Base-by-base conservation (phyloP, 495 filamentous ascomycete genomes). In the Aspergillus taichungensis region DNA sequence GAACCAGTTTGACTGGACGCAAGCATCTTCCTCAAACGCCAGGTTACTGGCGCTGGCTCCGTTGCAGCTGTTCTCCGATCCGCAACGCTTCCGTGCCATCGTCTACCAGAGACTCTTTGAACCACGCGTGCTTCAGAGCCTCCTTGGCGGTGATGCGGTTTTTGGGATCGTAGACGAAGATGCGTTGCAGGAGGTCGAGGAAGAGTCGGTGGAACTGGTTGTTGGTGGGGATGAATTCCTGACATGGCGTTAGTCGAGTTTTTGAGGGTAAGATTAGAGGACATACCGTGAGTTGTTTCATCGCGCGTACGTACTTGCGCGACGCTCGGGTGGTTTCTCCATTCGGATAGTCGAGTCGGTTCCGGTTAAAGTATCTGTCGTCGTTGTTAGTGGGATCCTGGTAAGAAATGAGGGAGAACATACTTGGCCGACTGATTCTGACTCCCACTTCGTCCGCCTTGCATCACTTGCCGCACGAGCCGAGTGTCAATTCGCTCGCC, bases 81-180 rank as follows among this genome's bases (percentile, higher is more conserved):
- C 84, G 83, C 27, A 82, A 75, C 32, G 92, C 92, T 68, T 97
- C 94, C 13, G 90, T 96, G 31, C 92, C 92, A 60, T 98, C 92
- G 57, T 98, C 92, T 13, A 84, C 77, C 3, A 84, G 71, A 6
- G 72, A 72, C 62, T 97, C 91, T 52, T 82, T 83, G 69, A 98
- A 98, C 92, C 92, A 98, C 0, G 84, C 80, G 57, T 98, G 92
- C 48, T 91, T 80, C 36, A 98, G 69, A 6, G 92, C 92, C 56
- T 94, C 69, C 53, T 94, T 88, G 43, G 92, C 92, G 4, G 87
- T 94, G 55, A 98, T 94, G 28, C 92, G 81, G 45, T 84, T 77
- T 37, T 81, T 82, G 3, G 94, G 90, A 51, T 98, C 90, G 62
- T 98, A 98, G 28, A 95, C 83, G 56, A 98, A 98, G 49, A 98